A percentile compares a stretch with the other conserved stretches of the same genome.
These are phyloP conservation scores for Linderina pennispora DNA, from an alignment of 192 early-diverging fungal genomes.

Conservation along the genomic window DNA sequence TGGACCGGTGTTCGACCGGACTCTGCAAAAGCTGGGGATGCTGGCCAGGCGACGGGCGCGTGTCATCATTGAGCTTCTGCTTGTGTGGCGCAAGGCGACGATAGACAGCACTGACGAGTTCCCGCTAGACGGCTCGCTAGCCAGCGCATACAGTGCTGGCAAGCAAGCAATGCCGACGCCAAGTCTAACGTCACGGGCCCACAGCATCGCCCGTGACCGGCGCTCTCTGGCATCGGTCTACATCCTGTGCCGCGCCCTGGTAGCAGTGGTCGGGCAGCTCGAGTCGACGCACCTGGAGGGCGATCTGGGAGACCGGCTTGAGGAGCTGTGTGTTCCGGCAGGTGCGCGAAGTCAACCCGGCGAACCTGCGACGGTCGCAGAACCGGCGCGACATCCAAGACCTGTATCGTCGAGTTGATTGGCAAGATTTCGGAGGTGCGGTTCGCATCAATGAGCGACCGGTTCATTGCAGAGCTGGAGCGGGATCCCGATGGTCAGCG, in stretches of 20 bases:
- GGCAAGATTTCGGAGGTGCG: constrained; percentile 83
- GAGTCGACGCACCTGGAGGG: constrained; percentile 66
- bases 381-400: constrained; percentile 87
- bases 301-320: constrained; percentile 78
- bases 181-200: constrained; percentile 28
- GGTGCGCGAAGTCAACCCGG: constrained; percentile 77
- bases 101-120: constrained; percentile 42
- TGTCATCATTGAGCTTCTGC: constrained; percentile 72
- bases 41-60: constrained; percentile 80
- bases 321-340: constrained; percentile 93
- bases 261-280: constrained; percentile 76
- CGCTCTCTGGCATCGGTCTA: constrained; percentile 63
- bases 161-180: constrained; percentile 4
- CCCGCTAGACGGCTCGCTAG: constrained; percentile 20
- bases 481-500: constrained; percentile 57
- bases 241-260: constrained; percentile 83
- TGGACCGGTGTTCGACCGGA: constrained; percentile 77
- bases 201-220: constrained; percentile 38
- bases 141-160: neutral
- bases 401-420: constrained; percentile 87
- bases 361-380: constrained; percentile 59
- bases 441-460: constrained; percentile 90
- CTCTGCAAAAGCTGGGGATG: constrained; percentile 70
- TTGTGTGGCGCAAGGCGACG: constrained; percentile 70
- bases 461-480: constrained; percentile 87